These are phyloP conservation scores for Sphaerulina vaccinii DNA, from an alignment of 2,329 filamentous ascomycete genomes.

Conservation along the genomic window DNA sequence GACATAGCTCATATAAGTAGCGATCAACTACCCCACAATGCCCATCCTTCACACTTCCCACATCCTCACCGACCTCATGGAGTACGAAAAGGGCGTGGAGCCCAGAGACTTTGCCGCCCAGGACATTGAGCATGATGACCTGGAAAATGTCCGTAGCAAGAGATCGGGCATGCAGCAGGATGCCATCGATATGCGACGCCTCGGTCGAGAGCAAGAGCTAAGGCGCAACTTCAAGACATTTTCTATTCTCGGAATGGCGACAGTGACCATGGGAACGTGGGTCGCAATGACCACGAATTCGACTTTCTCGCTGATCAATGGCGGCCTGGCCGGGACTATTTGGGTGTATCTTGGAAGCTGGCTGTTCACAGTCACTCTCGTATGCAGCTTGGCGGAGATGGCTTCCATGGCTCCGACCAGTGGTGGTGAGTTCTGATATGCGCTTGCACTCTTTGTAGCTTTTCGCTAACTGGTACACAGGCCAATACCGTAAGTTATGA, in stretches of 20 bases:
- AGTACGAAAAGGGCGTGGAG: constrained; percentile 2
- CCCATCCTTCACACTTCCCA: not conserved
- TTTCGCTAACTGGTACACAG: not conserved
- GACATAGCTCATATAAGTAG: too few relatives aligned
- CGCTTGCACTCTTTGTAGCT: too few relatives aligned
- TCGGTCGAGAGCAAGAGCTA: constrained; percentile 15
- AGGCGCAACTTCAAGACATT: constrained; percentile 10
- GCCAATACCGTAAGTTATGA: constrained; percentile 13
- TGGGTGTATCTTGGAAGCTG: constrained; percentile 24
- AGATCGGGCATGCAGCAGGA: constrained; percentile 12
- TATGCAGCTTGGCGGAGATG: constrained; percentile 29
- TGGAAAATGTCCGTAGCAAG: not conserved
- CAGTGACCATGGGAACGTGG: constrained; percentile 24
- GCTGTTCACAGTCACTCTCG: constrained; percentile 23
- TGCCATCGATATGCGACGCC: constrained; percentile 15
- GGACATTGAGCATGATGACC: not conserved
- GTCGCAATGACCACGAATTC: constrained; percentile 25
- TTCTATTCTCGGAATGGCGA: constrained; percentile 11
- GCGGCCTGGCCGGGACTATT: constrained; percentile 24
- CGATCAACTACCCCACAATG: too few relatives aligned
- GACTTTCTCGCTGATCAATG: constrained; percentile 25
- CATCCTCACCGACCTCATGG: not conserved
- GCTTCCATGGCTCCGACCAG: constrained; percentile 32
- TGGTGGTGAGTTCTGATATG: constrained; percentile 11
- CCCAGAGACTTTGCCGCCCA: not conserved